Evolutionary conservation across 257 asterid genomes (phyloP).

Genomic region (Solanum arcanum): DNA sequence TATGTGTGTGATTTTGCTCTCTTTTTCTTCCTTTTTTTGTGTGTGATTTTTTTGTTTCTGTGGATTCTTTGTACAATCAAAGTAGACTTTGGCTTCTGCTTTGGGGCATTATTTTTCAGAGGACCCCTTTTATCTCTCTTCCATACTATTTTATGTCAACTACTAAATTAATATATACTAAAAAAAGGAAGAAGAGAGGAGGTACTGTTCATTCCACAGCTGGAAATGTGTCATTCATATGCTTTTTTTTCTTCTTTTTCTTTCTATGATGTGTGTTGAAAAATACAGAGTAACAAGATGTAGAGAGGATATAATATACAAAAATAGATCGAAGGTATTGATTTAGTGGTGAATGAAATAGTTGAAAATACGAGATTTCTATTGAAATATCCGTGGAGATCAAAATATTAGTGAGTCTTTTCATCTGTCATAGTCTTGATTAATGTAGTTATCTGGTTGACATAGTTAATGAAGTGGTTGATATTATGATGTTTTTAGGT

Average conservation of each 20-base stretch:
- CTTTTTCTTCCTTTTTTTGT: conserved; percentile 3
- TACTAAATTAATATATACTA: background rate
- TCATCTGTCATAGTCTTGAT: too few relatives aligned
- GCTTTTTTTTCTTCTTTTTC: background rate
- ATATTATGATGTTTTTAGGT: background rate
- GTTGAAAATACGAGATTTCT: too few relatives aligned
- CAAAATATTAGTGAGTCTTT: too few relatives aligned
- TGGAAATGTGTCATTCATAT: background rate
- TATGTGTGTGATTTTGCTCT: background rate
- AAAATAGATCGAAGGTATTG: background rate
- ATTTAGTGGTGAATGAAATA: too few relatives aligned
- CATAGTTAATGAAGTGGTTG: too few relatives aligned
- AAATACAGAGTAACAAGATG: background rate
- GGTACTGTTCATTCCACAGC: background rate
- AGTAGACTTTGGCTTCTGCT: conserved; percentile 11
- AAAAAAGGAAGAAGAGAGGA: background rate
- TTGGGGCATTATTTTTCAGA: conserved; percentile 47
- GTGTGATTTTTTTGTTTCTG: background rate
- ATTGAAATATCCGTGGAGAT: too few relatives aligned
- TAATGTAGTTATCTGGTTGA: background rate
- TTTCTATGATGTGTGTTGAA: background rate
- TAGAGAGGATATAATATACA: background rate
- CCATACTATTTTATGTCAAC: background rate
- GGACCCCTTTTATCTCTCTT: conserved; percentile 36
- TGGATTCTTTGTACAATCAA: conserved; percentile 5